phyloP scores from a whole-genome alignment of 2,329 filamentous ascomycete species.

The Beauveria australis region DNA sequence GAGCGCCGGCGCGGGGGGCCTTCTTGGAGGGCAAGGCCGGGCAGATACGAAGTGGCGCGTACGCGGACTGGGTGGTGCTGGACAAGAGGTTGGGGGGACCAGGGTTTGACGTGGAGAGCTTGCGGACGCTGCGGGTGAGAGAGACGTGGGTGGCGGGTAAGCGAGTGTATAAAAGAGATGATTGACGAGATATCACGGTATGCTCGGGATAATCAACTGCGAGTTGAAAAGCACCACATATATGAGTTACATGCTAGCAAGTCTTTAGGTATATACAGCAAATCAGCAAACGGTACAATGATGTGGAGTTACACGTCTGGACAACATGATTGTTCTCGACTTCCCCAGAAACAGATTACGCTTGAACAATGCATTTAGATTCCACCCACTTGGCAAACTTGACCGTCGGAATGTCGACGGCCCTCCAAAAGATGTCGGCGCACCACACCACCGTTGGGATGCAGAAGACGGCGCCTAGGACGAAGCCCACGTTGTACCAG shows the following conservation, averaged over 20 bases:
- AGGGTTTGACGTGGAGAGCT: conserved; percentile 37
- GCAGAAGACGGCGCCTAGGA: conserved; percentile 37
- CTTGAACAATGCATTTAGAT: conserved; percentile 29
- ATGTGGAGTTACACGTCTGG: neutral
- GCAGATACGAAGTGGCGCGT: conserved; percentile 49
- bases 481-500: conserved; percentile 38
- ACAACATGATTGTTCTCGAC: neutral
- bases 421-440: conserved; percentile 48
- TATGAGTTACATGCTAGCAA: neutral
- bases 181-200: neutral
- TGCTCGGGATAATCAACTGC: neutral
- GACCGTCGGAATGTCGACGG: conserved; percentile 47
- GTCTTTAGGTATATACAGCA: conserved; percentile 11
- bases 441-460: conserved; percentile 45
- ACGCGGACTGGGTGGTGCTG: conserved; percentile 65
- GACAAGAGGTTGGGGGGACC: conserved; percentile 42
- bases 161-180: conserved; percentile 31
- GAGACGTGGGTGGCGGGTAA: conserved; percentile 63
- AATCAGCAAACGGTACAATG: conserved; percentile 12
- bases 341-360: conserved; percentile 9
- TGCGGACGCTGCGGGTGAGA: conserved; percentile 46
- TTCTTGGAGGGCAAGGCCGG: conserved; percentile 53
- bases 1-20: conserved; percentile 48
- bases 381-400: conserved; percentile 50
- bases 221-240: neutral